phyloP scores from a whole-genome alignment of 139 green algal species.

The Chlorella sp. region DNA sequence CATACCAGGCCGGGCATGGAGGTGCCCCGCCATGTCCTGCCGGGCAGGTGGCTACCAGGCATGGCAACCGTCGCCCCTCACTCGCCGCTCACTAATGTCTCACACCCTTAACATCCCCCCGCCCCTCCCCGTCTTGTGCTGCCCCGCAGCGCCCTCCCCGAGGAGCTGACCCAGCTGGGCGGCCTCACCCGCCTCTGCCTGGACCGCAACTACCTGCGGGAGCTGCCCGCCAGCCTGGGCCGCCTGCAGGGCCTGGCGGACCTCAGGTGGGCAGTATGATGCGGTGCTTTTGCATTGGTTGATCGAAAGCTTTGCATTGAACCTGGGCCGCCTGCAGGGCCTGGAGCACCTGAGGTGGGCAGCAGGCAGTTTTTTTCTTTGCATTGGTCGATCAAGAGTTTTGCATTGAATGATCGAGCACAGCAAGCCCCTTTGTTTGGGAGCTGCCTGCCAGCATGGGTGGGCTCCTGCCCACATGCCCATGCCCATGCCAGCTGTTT shows the following conservation, averaged over 20 bases:
- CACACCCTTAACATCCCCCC: no score
- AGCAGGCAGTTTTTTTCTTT: no score
- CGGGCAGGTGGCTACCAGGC: neutral
- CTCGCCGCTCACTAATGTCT: neutral
- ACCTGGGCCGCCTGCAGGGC: no score
- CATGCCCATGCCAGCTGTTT: neutral
- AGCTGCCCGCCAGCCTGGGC: constrained; percentile 10
- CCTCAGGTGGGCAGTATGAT: neutral
- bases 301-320: no score
- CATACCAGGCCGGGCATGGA: neutral
- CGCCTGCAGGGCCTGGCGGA: neutral
- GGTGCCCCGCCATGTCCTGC: neutral
- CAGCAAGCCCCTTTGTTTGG: neutral
- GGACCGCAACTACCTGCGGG: constrained; percentile 17
- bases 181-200: constrained; percentile 11
- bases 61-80: neutral
- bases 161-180: neutral
- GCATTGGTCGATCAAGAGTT: no score
- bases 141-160: neutral
- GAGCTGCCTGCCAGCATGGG: neutral
- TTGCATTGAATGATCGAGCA: no score
- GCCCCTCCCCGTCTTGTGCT: neutral
- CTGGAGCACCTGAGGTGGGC: constrained; percentile 4
- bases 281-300: neutral
- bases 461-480: no score